These are phyloP conservation scores for Cyberlindnera americana DNA, from an alignment of 805 yeast genomes.

Conservation along the genomic window DNA sequence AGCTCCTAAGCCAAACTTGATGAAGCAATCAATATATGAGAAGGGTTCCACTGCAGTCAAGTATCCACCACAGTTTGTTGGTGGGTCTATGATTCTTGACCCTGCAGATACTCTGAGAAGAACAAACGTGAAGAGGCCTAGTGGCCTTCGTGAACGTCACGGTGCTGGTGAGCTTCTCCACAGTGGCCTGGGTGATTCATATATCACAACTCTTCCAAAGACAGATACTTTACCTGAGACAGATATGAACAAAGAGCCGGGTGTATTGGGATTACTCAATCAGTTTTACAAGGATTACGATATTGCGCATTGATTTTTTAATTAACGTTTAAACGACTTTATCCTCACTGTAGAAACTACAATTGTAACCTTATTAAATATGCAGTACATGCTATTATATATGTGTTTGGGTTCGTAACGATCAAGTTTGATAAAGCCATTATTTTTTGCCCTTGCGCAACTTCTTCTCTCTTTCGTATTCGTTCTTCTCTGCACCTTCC, in stretches of 20 bases:
- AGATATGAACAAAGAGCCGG: slow-evolving; percentile 37
- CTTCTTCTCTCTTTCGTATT: slow-evolving; percentile 82
- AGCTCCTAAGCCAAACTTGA: slow-evolving; percentile 5
- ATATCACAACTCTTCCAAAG: slow-evolving; percentile 35
- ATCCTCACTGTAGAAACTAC: no score
- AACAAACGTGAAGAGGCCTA: background rate
- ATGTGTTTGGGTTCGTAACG: no score
- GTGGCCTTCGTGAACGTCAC: slow-evolving; percentile 9
- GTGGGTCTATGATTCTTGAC: slow-evolving; percentile 11
- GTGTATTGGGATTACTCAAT: slow-evolving; percentile 77
- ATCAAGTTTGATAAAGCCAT: background rate
- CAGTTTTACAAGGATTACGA: slow-evolving; percentile 60
- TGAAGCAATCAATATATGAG: slow-evolving; percentile 10
- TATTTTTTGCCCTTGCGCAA: slow-evolving; percentile 48
- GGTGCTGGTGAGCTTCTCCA: slow-evolving; percentile 9
- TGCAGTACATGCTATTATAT: no score
- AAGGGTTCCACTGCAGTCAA: slow-evolving; percentile 5
- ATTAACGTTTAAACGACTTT: no score
- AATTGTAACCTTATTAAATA: no score
- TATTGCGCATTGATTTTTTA: slow-evolving; percentile 11
- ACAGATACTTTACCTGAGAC: slow-evolving; percentile 31
- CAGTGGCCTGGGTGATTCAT: slow-evolving; percentile 40
- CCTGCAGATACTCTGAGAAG: slow-evolving; percentile 8
- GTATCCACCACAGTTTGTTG: slow-evolving; percentile 6
- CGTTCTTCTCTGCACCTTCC: slow-evolving; percentile 93